Percentiles rank a stretch among this genome's conserved stretches.
phyloP scores from a whole-genome alignment of 768 basidiomycete genomes.

The Trametes cubensis region DNA sequence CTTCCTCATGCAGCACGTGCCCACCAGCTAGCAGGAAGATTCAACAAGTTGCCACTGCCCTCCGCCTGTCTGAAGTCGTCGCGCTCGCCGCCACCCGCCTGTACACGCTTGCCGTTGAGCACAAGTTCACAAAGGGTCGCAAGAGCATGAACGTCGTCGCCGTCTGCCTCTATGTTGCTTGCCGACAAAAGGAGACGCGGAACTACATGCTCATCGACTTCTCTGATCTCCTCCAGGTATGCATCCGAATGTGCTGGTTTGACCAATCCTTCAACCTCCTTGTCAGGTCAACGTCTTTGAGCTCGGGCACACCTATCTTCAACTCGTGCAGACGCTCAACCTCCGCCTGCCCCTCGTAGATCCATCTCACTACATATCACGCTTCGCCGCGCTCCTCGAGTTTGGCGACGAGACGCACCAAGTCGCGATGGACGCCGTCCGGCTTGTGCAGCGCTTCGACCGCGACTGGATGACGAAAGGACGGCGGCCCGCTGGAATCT shows the following conservation, averaged over 20 bases:
- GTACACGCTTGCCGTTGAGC: slow-evolving; percentile 92
- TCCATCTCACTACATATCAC: slow-evolving; percentile 94
- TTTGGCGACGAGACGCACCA: slow-evolving; percentile 93
- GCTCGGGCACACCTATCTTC: slow-evolving; percentile 93
- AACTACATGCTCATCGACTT: slow-evolving; percentile 99
- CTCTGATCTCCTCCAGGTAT: slow-evolving; percentile 89
- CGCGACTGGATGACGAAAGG: slow-evolving; percentile 98
- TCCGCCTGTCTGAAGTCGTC: slow-evolving; percentile 80
- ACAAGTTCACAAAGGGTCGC: slow-evolving; percentile 92
- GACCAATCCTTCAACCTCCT: neutral
- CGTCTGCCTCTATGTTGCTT: slow-evolving; percentile 93
- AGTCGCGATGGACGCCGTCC: slow-evolving; percentile 91
- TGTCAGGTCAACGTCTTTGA: slow-evolving; percentile 94
- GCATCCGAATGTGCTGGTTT: slow-evolving; percentile 4
- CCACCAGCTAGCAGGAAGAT: slow-evolving; percentile 82
- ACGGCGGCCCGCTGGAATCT: slow-evolving; percentile 94
- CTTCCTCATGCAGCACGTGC: neutral
- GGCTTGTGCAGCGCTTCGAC: slow-evolving; percentile 91
- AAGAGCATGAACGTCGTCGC: slow-evolving; percentile 93
- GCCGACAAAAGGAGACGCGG: slow-evolving; percentile 85
- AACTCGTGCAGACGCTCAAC: slow-evolving; percentile 86
- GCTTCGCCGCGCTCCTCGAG: slow-evolving; percentile 92
- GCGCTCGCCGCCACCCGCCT: slow-evolving; percentile 80
- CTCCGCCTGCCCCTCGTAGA: slow-evolving; percentile 88
- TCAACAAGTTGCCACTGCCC: slow-evolving; percentile 74